Base-by-base conservation (phyloP, 805 yeast species). In the Yamadazyma phyllophila region DNA sequence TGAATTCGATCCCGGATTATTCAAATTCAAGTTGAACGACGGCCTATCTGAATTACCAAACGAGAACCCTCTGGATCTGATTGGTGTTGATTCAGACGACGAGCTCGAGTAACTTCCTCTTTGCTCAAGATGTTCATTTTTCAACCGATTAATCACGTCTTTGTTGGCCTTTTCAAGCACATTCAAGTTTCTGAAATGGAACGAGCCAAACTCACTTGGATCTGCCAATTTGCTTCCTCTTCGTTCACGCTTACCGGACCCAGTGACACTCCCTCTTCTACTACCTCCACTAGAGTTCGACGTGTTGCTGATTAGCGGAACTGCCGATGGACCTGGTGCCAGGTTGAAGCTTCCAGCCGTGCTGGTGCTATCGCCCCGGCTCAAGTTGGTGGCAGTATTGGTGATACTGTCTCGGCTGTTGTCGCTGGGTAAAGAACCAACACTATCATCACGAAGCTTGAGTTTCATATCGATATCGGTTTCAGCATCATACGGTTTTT, bases 121-220 rank as follows among this genome's bases (percentile, higher is more conserved):
- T 54, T 80, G 82, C 52, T 82, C 88, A 52, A 83, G 53, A 62
- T 88, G 96, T 61, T 92, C 98, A 26, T 76, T 83, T 58, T 90
- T 87, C 59, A 94, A 76, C 51, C 96, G 72, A 57, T 88, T 87
- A 51, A 94, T 89, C 11, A 87, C 91, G 65, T 91, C 97, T 59
- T 88, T 89, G 60, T 94, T 94, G 7, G 96, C 97, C 56, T 86
- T 87, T 55, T 94, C 98, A 45, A 95, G 74, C 5, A 94, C 94
- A 4, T 92, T 83, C 50, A 94, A 68, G 61, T 94, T 94, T 53
- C 97, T 76, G 66, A 88, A 94, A 48, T 88, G 84, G 64, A 94
- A 94, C 3, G 94, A 84, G 0, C 99, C 99, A 76, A 94, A 94
- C 57, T 92, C 92, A 17, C 72, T 68, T 2, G 85, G 76, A 46